Evolutionary conservation across 1,284 basidiomycete genomes (phyloP), one percentile per base, ranked within the genome.

Genomic region (Ganoderma lucidum): DNA sequence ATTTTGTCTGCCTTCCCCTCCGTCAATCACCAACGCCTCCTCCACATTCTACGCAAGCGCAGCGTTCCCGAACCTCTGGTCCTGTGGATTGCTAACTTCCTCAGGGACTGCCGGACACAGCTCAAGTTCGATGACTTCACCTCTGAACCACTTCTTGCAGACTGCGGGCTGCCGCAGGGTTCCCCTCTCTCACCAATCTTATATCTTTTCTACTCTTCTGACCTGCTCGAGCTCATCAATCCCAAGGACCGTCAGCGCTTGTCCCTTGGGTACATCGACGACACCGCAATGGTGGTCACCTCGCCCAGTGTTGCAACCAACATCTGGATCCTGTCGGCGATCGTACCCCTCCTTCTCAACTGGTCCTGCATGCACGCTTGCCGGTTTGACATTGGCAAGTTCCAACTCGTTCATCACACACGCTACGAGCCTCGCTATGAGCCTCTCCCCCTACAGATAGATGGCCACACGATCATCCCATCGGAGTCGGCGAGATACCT

Each of bases 1-100:
- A 76, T 84, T 15, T 75, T 81, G 65, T 80, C 76, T 0, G 82
- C 83, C 0, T 85, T 84, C 75, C 83, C 80, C 0, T 83, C 76
- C 32, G 76, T 74, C 1, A 76, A 78, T 3, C 70, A 74, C 1
- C 67, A 75, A 0, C 53, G 73, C 0, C 79, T 84, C 0, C 10
- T 79, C 4, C 78, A 81, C 69, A 75, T 84, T 56, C 72, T 83
- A 71, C 59, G 73, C 45, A 71, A 62, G 55, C 30, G 68, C 15
- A 75, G 80, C 1, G 64, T 81, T 0, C 81, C 81, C 2, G 62
- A 68, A 17, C 69, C 73, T 48, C 64, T 76, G 19, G 69, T 74
- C 0, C 35, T 68, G 0, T 81, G 75, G 73, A 65, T 81, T 8
- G 45, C 32, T 6, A 35, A 66, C 3, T 66, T 68, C 23, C 70